Conservation (phyloP, 139 green algal species). For the Closterium sp. region DNA sequence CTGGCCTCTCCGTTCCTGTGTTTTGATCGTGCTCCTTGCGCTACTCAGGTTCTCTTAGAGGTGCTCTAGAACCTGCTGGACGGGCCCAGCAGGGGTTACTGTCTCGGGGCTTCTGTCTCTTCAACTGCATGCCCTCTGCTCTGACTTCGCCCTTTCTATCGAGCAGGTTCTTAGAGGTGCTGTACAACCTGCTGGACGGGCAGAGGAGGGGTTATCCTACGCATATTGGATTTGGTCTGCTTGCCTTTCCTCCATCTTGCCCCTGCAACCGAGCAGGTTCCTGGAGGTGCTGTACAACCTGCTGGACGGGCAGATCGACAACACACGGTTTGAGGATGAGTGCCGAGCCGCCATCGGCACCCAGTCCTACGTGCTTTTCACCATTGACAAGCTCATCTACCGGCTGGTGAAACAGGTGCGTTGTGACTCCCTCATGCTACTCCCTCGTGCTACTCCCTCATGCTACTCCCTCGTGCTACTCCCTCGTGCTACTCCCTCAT, state of each 20-base stretch:
- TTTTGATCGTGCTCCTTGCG: too few species aligned
- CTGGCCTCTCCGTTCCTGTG: too few species aligned
- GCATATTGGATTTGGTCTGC: too few species aligned
- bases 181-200: constrained; percentile 61
- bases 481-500: background rate
- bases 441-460: background rate
- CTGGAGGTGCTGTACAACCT: constrained; percentile 61
- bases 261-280: constrained; percentile 49
- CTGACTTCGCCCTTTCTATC: too few species aligned
- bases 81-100: too few species aligned
- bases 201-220: too few species aligned
- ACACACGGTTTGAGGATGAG: constrained; percentile 72
- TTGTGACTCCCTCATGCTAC: background rate
- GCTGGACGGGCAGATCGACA: constrained; percentile 68
- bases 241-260: background rate
- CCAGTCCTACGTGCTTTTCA: constrained; percentile 90
- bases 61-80: constrained; percentile 63
- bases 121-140: too few species aligned
- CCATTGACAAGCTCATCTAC: constrained; percentile 89
- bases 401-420: constrained; percentile 84
- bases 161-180: constrained; percentile 21
- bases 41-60: constrained; percentile 52
- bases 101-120: too few species aligned
- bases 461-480: background rate
- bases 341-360: constrained; percentile 75